Percentiles rank a stretch among this genome's conserved stretches.
These are phyloP conservation scores for cucumber (Cucumis sativus) DNA, from an alignment of 306 rosid genomes.

Conservation along the genomic window Cucumber_9930_V3 NC_026656.2:11999001-11999500, in stretches of 20 bases:
- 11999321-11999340: no score
- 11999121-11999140: not conserved
- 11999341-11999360: not conserved
- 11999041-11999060: not conserved
- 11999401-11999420: not conserved
- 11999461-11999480: not conserved
- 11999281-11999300: no score
- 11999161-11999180: slow-evolving; percentile 5
- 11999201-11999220: not conserved
- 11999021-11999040: not conserved
- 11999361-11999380: not conserved
- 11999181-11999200: not conserved
- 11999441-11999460: not conserved
- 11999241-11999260: no score
- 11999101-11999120: not conserved
- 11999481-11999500: not conserved
- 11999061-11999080: not conserved
- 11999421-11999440: not conserved
- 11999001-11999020: not conserved
- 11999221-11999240: no score
- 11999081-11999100: not conserved
- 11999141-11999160: not conserved
- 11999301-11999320: no score
- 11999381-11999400: not conserved
- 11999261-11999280: no score